Evolutionary conservation across 495 filamentous ascomycete genomes (phyloP).

Genomic region (Immersiella caudata): DNA sequence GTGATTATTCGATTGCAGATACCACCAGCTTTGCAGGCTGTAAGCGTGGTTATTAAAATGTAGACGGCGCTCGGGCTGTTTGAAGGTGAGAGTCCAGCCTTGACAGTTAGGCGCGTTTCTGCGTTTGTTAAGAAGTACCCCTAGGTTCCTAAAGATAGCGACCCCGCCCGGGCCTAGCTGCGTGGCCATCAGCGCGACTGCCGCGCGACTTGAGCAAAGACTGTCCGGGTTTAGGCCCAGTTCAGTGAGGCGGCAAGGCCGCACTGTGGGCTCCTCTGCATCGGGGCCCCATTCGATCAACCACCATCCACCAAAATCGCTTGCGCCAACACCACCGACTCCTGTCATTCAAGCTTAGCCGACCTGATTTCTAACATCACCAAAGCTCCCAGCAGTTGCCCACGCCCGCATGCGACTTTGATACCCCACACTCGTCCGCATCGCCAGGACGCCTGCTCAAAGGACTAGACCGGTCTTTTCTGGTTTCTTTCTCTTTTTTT

Average conservation of each 20-base stretch:
- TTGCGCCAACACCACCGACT: slow-evolving; percentile 34
- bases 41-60: not conserved
- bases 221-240: not conserved
- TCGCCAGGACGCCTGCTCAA: not conserved
- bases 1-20: not conserved
- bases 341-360: slow-evolving; percentile 35
- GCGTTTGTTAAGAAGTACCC: not conserved
- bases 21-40: not conserved
- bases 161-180: not conserved
- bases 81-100: not conserved
- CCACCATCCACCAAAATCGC: slow-evolving; percentile 19
- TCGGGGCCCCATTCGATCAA: slow-evolving; percentile 30
- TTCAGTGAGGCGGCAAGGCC: slow-evolving; percentile 13
- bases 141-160: not conserved
- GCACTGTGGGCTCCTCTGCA: slow-evolving; percentile 16
- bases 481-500: slow-evolving; percentile 12
- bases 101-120: not conserved
- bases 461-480: not conserved
- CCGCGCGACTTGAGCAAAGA: not conserved
- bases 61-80: not conserved
- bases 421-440: slow-evolving; percentile 17
- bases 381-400: slow-evolving; percentile 22
- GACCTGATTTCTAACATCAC: slow-evolving; percentile 26
- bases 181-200: not conserved
- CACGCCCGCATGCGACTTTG: slow-evolving; percentile 16